Evolutionary conservation across 495 filamentous ascomycete species (phyloP).

Genomic region (Pyrenula aspistea): DNA sequence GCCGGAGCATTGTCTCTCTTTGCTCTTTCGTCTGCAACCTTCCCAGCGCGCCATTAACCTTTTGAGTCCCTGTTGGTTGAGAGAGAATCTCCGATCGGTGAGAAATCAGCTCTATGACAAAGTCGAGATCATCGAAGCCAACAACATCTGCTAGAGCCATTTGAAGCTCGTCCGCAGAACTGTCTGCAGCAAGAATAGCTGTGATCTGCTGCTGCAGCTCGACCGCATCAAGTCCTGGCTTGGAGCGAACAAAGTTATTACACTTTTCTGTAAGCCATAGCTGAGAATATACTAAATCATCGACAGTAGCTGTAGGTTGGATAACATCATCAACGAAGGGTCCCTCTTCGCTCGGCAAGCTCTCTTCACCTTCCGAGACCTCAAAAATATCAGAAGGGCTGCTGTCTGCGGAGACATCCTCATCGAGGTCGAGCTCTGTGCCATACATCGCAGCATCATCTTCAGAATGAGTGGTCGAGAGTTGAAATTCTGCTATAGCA

Average conservation of each 20-base stretch:
- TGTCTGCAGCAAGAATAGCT: conserved; percentile 52
- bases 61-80: conserved; percentile 18
- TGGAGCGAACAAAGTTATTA: conserved; percentile 41
- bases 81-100: conserved; percentile 53
- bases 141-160: conserved; percentile 82
- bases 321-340: conserved; percentile 24
- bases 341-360: conserved; percentile 3
- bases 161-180: conserved; percentile 71
- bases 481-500: conserved; percentile 24
- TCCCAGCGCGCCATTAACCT: conserved; percentile 30
- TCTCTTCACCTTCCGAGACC: conserved; percentile 58
- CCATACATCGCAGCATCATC: conserved; percentile 3
- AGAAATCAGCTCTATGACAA: conserved; percentile 71
- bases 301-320: not conserved
- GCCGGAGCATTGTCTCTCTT: conserved; percentile 60
- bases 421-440: conserved; percentile 19
- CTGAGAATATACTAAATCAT: conserved; percentile 26
- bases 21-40: conserved; percentile 63
- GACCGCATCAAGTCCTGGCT: conserved; percentile 45
- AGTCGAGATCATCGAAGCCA: conserved; percentile 83
- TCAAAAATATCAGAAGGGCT: conserved; percentile 82
- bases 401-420: conserved; percentile 45
- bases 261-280: conserved; percentile 59
- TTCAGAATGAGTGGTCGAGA: conserved; percentile 6
- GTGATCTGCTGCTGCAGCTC: conserved; percentile 61